phyloP scores from a whole-genome alignment of 1,284 basidiomycete genomes.

The Sparassis latifolia region DNA sequence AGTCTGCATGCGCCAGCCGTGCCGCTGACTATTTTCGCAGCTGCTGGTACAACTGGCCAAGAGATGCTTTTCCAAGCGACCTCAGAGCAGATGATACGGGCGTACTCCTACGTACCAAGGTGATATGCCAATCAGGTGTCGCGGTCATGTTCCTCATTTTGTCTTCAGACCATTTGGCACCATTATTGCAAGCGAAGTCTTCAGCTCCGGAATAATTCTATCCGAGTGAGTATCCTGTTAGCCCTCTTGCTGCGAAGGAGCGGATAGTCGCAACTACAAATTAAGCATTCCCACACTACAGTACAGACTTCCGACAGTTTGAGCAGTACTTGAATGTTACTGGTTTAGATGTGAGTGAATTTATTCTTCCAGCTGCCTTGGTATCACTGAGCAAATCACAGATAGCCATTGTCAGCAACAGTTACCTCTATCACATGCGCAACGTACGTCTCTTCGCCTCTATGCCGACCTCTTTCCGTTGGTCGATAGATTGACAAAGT shows the following conservation, averaged over 20 bases:
- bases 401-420: slow-evolving; percentile 93
- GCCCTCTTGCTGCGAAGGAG: not conserved
- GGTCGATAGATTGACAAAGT: not conserved
- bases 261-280: not conserved
- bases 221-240: slow-evolving; percentile 61
- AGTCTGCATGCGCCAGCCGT: not conserved
- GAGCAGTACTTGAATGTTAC: slow-evolving; percentile 86
- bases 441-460: slow-evolving; percentile 35
- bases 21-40: slow-evolving; percentile 27
- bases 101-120: slow-evolving; percentile 82
- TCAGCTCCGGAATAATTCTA: slow-evolving; percentile 86
- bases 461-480: too few species aligned
- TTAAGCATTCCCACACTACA: slow-evolving; percentile 22
- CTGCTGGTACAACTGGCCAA: slow-evolving; percentile 84
- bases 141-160: not conserved
- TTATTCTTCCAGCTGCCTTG: not conserved
- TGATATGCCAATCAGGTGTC: slow-evolving; percentile 18
- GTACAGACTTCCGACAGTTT: slow-evolving; percentile 93
- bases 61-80: slow-evolving; percentile 96
- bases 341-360: slow-evolving; percentile 68
- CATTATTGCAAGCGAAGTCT: slow-evolving; percentile 90
- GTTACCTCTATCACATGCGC: slow-evolving; percentile 90
- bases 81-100: slow-evolving; percentile 89
- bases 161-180: slow-evolving; percentile 76
- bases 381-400: slow-evolving; percentile 27